Base-by-base conservation (phyloP, 352 stramenopile genomes). In the Phytophthora constricta region DNA sequence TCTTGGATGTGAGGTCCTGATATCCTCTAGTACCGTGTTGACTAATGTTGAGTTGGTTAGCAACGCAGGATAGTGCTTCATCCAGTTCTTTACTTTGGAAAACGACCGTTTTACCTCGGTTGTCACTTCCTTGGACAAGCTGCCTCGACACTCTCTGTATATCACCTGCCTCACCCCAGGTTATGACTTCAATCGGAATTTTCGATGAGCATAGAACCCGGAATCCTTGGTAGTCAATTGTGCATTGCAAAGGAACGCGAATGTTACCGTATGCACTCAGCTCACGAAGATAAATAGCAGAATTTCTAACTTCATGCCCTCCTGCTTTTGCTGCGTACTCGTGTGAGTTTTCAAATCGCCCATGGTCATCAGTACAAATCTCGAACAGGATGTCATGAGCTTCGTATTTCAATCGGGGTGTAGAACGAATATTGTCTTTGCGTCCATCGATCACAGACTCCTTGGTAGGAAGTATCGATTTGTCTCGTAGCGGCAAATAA, bases 321-420 rank as follows among this genome's bases (percentile, higher is more conserved):
- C 77, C 90, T 14, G 74, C 86, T 72, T 98, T 98, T 16, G 88
- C 86, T 2, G 93, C 82, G 41, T 81, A 79, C 53, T 98, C 94
- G 55, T 98, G 89, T 0, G 82, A 96, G 8, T 90, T 80, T 54
- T 98, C 93, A 56, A 90, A 98, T 3, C 95, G 75, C 17, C 93
- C 93, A 62, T 98, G 87, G 52, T 98, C 92, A 45, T 98, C 93
- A 2, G 80, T 88, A 51, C 80, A 93, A 16, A 98, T 69, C 69
- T 97, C 89, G 68, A 98, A 98, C 4, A 90, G 65, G 19, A 98
- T 97, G 37, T 93, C 90, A 56, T 96, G 87, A 0, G 78, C 85
- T 58, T 97, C 90, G 51, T 89, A 98, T 50, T 90, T 96, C 2
- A 87, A 62, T 5, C 86, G 78, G 14, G 58, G 65, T 0, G 78